These are phyloP conservation scores for Fusarium euwallaceae DNA, from an alignment of 2,329 filamentous ascomycete genomes.

Conservation along the genomic window DNA sequence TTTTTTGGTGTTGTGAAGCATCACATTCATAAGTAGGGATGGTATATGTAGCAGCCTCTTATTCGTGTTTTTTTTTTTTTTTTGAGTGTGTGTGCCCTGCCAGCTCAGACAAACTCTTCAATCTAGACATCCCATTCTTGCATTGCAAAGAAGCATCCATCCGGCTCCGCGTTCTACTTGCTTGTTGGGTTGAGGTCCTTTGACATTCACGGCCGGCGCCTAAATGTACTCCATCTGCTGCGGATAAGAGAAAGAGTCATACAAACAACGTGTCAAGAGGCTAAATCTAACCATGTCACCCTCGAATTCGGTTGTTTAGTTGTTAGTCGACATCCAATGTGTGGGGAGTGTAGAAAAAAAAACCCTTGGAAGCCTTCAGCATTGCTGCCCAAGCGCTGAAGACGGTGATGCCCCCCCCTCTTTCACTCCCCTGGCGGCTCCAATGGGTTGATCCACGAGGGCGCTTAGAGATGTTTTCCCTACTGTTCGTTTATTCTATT, in stretches of 20 bases:
- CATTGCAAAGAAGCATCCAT: not conserved
- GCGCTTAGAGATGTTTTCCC: constrained; percentile 30
- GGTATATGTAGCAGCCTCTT: constrained; percentile 9
- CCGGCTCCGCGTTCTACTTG: not conserved
- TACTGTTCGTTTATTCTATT: not conserved
- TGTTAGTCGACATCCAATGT: constrained; percentile 10
- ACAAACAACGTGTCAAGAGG: constrained; percentile 38
- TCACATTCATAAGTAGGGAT: not conserved
- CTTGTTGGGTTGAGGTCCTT: not conserved
- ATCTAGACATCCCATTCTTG: constrained; percentile 9
- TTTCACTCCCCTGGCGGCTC: constrained; percentile 12
- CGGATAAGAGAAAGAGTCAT: constrained; percentile 31
- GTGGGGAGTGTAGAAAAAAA: constrained; percentile 22
- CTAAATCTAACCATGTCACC: constrained; percentile 22
- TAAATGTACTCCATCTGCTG: not conserved
- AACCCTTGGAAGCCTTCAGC: constrained; percentile 19
- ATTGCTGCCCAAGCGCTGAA: constrained; percentile 37
- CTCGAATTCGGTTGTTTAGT: constrained; percentile 3
- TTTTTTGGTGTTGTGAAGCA: not conserved
- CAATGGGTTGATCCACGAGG: constrained; percentile 35
- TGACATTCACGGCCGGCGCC: not conserved
- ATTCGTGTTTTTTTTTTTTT: constrained; percentile 10
- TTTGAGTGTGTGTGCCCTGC: constrained; percentile 6
- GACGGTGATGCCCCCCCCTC: constrained; percentile 35
- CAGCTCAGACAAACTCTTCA: constrained; percentile 22